Conservation (phyloP, 2,329 filamentous ascomycete genomes). For the Pochonia chlamydosporia region DNA sequence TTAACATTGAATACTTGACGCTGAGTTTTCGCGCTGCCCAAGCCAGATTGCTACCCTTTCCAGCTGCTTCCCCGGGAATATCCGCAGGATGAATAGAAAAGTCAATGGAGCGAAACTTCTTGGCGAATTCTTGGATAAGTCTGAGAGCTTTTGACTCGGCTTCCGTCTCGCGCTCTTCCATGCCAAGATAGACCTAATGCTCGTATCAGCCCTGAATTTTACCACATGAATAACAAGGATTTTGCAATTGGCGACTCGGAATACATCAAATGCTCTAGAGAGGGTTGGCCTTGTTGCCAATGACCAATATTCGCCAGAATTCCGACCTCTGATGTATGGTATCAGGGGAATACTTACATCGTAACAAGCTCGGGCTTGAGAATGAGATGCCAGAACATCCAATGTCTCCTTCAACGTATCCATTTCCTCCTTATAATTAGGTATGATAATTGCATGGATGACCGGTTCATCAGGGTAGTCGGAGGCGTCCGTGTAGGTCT, state of each 20-base stretch:
- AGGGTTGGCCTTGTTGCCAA: too few relatives aligned
- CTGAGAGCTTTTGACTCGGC: conserved; percentile 55
- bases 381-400: conserved; percentile 62
- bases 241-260: too few relatives aligned
- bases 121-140: conserved; percentile 56
- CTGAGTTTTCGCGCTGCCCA: conserved; percentile 65
- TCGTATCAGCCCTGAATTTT: too few relatives aligned
- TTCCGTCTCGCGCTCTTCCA: conserved; percentile 63
- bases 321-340: too few relatives aligned
- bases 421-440: conserved; percentile 69
- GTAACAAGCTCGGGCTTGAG: conserved; percentile 56
- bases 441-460: conserved; percentile 63
- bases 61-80: conserved; percentile 62
- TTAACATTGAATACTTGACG: conserved; percentile 48
- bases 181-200: conserved; percentile 69
- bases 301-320: too few relatives aligned
- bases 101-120: conserved; percentile 60
- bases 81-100: conserved; percentile 62
- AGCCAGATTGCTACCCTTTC: conserved; percentile 69
- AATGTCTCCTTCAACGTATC: conserved; percentile 64
- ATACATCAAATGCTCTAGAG: too few relatives aligned
- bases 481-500: conserved; percentile 39
- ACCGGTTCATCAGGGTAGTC: conserved; percentile 36
- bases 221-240: too few relatives aligned
- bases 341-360: conserved; percentile 56